Base-by-base conservation (phyloP, 805 yeast species). In the Lachancea fermentati region DNA sequence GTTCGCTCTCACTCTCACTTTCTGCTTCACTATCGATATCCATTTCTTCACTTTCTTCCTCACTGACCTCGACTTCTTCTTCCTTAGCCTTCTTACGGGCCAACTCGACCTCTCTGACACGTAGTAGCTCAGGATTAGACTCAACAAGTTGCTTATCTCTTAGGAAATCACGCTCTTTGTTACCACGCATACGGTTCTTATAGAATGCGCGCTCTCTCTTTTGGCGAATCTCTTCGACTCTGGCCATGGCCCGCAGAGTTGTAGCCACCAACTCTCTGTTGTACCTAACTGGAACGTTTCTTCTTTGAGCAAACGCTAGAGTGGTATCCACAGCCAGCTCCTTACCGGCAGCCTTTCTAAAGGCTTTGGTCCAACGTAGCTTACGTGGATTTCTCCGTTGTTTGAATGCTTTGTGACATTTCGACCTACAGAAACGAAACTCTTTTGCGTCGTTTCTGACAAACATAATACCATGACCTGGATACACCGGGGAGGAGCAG, bases 151-250 rank as follows among this genome's bases (percentile, higher is more conserved):
- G 86, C 69, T 79, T 80, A 68, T 93, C 98, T 43, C 83, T 72
- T 41, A 80, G 86, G 58, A 87, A 73, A 65, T 85, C 84, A 65
- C 79, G 78, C 53, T 85, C 96, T 68, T 81, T 85, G 71, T 93
- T 93, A 49, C 96, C 97, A 68, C 85, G 86, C 98, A 93, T 93
- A 79, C 98, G 85, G 72, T 89, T 88, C 87, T 89, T 91, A 74
- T 86, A 93, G 88, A 93, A 93, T 12, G 97, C 97, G 62, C 95
- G 78, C 68, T 93, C 98, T 73, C 98, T 83, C 75, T 81, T 88
- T 64, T 77, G 82, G 73, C 98, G 81, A 65, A 93, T 93, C 70
- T 87, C 94, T 66, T 93, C 97, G 47, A 93, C 83, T 71, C 97
- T 81, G 41, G 84, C 74, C 98, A 93, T 93, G 34, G 96, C 97